Conservation (phyloP, 495 filamentous ascomycete genomes). For the Daldinia bambusicola region DNA sequence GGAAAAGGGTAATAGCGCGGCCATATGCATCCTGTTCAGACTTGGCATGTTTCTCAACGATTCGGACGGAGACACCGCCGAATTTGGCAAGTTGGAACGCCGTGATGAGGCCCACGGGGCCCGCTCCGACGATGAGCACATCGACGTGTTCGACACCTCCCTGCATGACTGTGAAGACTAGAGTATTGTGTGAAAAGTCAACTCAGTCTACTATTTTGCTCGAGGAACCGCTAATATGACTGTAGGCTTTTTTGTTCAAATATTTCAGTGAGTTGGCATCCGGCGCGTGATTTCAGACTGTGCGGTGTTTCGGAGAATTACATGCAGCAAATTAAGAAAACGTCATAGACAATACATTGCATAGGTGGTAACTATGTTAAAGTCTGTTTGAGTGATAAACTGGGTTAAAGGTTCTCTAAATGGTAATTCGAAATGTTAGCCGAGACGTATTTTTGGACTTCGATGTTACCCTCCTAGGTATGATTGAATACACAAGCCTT, state of each 20-base stretch:
- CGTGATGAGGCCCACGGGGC: conserved; percentile 72
- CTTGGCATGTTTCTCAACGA: conserved; percentile 53
- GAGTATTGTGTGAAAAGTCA: background rate
- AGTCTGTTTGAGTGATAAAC: background rate
- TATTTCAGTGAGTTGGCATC: background rate
- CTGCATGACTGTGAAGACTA: conserved; percentile 19
- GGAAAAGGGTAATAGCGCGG: conserved; percentile 57
- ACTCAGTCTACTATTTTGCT: background rate
- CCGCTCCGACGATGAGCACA: conserved; percentile 71
- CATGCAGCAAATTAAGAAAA: background rate
- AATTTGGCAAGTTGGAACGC: conserved; percentile 71
- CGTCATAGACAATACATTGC: background rate
- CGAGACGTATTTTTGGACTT: conserved; percentile 5
- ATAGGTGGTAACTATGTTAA: background rate
- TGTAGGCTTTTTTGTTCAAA: background rate
- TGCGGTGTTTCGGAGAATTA: background rate
- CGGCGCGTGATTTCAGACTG: background rate
- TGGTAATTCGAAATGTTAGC: conserved; percentile 4
- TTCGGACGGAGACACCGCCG: conserved; percentile 58
- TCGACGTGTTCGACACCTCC: conserved; percentile 49
- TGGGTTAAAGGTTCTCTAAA: conserved; percentile 9
- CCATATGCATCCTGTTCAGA: conserved; percentile 53
- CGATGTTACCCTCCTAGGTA: background rate
- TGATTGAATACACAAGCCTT: too few species aligned
- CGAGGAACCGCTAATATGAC: background rate